These are phyloP conservation scores for Suillus bovinus DNA, from an alignment of 768 basidiomycete species.

Conservation along the genomic window DNA sequence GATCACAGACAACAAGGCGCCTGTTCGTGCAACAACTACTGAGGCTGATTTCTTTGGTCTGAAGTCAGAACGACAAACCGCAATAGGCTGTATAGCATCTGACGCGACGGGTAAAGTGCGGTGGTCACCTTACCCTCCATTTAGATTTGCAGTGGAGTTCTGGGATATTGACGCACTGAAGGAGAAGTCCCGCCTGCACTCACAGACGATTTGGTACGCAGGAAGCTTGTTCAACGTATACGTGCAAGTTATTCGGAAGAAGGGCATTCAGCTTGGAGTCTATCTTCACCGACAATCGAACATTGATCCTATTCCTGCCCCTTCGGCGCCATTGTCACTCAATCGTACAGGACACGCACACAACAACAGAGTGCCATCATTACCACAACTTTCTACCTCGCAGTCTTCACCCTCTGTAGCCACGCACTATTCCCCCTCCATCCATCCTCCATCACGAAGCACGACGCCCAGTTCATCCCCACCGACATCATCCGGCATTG, in stretches of 20 bases:
- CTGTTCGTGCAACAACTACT: slow-evolving; percentile 30
- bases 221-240: slow-evolving; percentile 89
- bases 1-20: slow-evolving; percentile 24
- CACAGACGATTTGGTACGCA: slow-evolving; percentile 87
- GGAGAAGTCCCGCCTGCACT: slow-evolving; percentile 83
- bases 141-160: slow-evolving; percentile 86
- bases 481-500: slow-evolving; percentile 20
- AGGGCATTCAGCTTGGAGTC: slow-evolving; percentile 78
- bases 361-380: slow-evolving; percentile 31
- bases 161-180: slow-evolving; percentile 81
- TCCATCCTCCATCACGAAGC: slow-evolving; percentile 45
- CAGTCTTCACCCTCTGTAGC: slow-evolving; percentile 22
- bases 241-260: slow-evolving; percentile 85
- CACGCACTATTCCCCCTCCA: slow-evolving; percentile 45
- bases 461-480: slow-evolving; percentile 40
- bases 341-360: slow-evolving; percentile 23
- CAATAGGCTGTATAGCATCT: slow-evolving; percentile 40
- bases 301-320: slow-evolving; percentile 73
- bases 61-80: slow-evolving; percentile 43
- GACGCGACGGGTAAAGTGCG: slow-evolving; percentile 46
- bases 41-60: slow-evolving; percentile 70
- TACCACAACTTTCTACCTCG: slow-evolving; percentile 32
- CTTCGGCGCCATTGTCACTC: slow-evolving; percentile 55
- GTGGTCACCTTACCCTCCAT: slow-evolving; percentile 79
- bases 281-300: slow-evolving; percentile 87